Evolutionary conservation across 2,329 filamentous ascomycete species (phyloP).

Genomic region (Fusarium piperis): DNA sequence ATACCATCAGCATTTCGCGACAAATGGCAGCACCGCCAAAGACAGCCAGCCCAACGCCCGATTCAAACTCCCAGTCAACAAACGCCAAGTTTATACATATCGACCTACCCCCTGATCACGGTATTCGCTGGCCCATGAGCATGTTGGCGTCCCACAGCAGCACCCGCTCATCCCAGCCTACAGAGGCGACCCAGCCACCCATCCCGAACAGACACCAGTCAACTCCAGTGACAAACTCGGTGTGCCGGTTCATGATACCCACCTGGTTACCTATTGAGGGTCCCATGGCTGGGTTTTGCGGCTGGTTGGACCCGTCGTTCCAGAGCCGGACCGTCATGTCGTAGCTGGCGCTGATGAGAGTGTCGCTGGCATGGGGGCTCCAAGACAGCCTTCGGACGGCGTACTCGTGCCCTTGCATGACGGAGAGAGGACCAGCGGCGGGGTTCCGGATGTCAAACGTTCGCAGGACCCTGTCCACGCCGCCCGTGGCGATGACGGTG

Average conservation of each 20-base stretch:
- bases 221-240: slow-evolving; percentile 94
- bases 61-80: slow-evolving; percentile 21
- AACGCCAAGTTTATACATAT: slow-evolving; percentile 30
- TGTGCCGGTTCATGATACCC: slow-evolving; percentile 90
- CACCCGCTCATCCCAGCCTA: slow-evolving; percentile 92
- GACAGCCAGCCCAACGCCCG: background rate
- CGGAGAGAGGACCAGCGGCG: slow-evolving; percentile 73
- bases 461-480: slow-evolving; percentile 86
- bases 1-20: background rate
- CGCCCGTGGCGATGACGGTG: slow-evolving; percentile 84
- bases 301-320: slow-evolving; percentile 74
- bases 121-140: slow-evolving; percentile 48
- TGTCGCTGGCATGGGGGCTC: slow-evolving; percentile 92
- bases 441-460: slow-evolving; percentile 91
- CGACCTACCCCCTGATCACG: slow-evolving; percentile 5
- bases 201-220: slow-evolving; percentile 98
- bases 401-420: slow-evolving; percentile 89
- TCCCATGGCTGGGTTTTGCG: slow-evolving; percentile 47
- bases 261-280: slow-evolving; percentile 73
- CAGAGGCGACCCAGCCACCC: slow-evolving; percentile 94
- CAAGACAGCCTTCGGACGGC: slow-evolving; percentile 87
- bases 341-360: slow-evolving; percentile 89
- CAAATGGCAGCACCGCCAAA: background rate
- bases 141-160: slow-evolving; percentile 88
- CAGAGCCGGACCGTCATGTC: slow-evolving; percentile 98